Base-by-base conservation (phyloP, 2,329 filamentous ascomycete genomes). In the Teratosphaeria destructans region DNA sequence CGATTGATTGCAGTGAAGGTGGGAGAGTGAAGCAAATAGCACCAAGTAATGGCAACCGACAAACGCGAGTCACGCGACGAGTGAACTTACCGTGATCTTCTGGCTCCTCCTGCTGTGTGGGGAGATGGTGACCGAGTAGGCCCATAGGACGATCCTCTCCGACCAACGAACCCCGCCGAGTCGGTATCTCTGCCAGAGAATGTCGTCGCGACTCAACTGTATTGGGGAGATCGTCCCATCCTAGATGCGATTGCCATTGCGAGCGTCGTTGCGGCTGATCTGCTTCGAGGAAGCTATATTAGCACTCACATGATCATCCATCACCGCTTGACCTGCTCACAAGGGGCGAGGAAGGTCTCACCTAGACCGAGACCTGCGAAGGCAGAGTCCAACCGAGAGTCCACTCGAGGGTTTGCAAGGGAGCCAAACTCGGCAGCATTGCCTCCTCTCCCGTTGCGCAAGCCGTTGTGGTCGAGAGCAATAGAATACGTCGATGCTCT, bases 141-240 rank as follows among this genome's bases (percentile, higher is more conserved):
- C 43, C 43, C 23, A 26, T 27, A 23, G 37, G 29, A 27, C 23
- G 52, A 6, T 59, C 57, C n/a, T 63, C 61, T 19, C 59, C 68
- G 19, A 64, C 70, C n/a, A 73, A 63, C 16, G 72, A 73, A 12
- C 71, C 71, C 23, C 72, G 68, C 16, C 72, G 66, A 10, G 72
- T 74, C 2, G 71, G 72, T 29, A 74, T 72, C 55, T 75, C 76
- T 14, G 78, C 89, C 69, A 94, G 90, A 1, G 89, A 93, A 72
- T 93, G 89, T 32, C 89, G 84, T 61, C 89, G 82, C 67, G 88
- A 90, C 67, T 91, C 87, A 12, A 86, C 83, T 34, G 84, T 78
- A 62, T 89, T 86, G 3, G 78, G 79, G 27, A 82, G 65, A 16
- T 81, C 79, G 53, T 82, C 81, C 69, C 89, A 88, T 1, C 83